Base-by-base conservation (phyloP, 2,329 filamentous ascomycete species). In the Trichoderma asperellum region DNA sequence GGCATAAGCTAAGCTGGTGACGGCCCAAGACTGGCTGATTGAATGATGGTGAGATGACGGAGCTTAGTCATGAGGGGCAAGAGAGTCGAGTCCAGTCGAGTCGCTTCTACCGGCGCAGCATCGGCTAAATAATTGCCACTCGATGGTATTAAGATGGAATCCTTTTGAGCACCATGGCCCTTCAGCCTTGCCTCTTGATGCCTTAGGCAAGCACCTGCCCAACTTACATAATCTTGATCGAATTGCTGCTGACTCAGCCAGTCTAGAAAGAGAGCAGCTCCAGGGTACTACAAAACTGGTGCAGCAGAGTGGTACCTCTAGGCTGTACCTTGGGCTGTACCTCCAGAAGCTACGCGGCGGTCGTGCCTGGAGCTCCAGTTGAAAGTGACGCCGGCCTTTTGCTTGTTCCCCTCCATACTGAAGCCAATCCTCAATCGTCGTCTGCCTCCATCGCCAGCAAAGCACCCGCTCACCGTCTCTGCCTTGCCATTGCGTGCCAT, bases 291-390 rank as follows among this genome's bases (percentile, higher is more conserved):
- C 24, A 24, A 24, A 24, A 24, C 24, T 24, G 24, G 70, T 72
- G 71, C 29, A 37, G 49, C 47, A 18, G 34, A 21, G 59, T 24
- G 34, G 59, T 29, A 61, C 35, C 27, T 64, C 40, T 18, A 43
- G 40, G 16, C 40, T 8, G 40, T 43, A 49, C 43, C 43, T 49
- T 12, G 8, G 12, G 12, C 8, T 10, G 35, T 37, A 37, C 35
- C 35, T 37, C 47, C 47, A 49, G 21, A 49, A 49, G 76, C 77
- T 79, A 80, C 78, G 78, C 78, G 78, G 78, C 78, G 74, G 73
- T 73, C 76, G 75, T 83, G 82, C 82, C 82, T 84, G 77, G 81
- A 83, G 82, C 81, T 83, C 77, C 71, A 59, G 49, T 58, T 14
- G 40, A 43, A 70, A 69, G 70, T 70, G 70, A 71, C 70, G 61